Evolutionary conservation across 495 filamentous ascomycete genomes (phyloP), one percentile per base, ranked within the genome.

Genomic region (Aspergillus nidulans): DNA sequence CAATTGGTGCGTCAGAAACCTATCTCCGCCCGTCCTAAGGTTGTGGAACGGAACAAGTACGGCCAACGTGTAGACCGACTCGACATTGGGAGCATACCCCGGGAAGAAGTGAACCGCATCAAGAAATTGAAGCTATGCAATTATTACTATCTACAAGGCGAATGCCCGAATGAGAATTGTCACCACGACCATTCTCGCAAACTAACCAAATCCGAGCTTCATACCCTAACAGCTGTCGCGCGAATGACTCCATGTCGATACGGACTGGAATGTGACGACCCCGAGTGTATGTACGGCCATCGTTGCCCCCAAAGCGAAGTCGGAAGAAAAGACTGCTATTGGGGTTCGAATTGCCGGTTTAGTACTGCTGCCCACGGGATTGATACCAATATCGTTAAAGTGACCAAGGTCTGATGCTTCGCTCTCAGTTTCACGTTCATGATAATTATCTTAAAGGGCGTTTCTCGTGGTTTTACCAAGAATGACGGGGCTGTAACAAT

Each of bases 211-310:
- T 78, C 81, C 24, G 89, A 95, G 61, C 72, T 84, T 60, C 76
- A 79, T 21, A 84, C 83, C 0, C 77, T 96, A 59, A 78, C 81
- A 2, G 82, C 85, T 40, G 79, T 94, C 43, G 83, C 89, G 20
- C 81, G 90, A 30, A 81, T 91, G 74, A 90, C 88, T 34, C 90
- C 89, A 9, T 96, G 91, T 69, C 75, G 78, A 5, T 83, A 82
- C 59, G 88, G 89, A 4, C 78, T 86, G 60, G 80, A 83, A 16
- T 96, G 91, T 64, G 83, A 87, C 30, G 83, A 85, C 39, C 71
- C 82, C 0, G 84, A 88, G 50, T 96, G 91, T 70, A 92, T 92
- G 44, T 95, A 94, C 62, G 90, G 91, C 15, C 91, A 96, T 64
- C 75, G 77, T 49, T 80, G 77, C 49, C 76, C 77, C 13, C 69